Evolutionary conservation across 352 stramenopile genomes (phyloP).

Genomic region (Phytophthora melonis): DNA sequence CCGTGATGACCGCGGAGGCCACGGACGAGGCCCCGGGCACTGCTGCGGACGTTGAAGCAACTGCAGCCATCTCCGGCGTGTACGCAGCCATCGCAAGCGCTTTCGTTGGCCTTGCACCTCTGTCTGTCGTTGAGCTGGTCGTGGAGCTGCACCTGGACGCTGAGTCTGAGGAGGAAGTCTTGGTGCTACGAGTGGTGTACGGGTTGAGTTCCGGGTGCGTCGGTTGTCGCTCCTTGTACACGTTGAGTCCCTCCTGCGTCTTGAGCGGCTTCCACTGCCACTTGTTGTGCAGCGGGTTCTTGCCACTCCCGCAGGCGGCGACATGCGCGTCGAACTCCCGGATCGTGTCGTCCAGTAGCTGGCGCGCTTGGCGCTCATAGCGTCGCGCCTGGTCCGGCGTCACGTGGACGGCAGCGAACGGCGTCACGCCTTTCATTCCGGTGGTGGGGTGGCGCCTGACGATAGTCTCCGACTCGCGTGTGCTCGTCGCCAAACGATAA

Average conservation of each 20-base stretch:
- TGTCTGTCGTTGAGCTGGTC: slow-evolving; percentile 2
- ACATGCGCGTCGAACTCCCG: slow-evolving; percentile 29
- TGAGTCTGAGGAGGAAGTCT: slow-evolving; percentile 10
- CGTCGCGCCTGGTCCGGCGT: slow-evolving; percentile 19
- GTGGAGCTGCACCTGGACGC: slow-evolving; percentile 4
- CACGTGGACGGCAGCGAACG: slow-evolving; percentile 35
- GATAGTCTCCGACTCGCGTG: slow-evolving; percentile 1
- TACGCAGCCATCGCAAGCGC: slow-evolving; percentile 43
- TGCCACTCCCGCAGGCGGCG: slow-evolving; percentile 14
- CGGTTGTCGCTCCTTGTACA: slow-evolving; percentile 47
- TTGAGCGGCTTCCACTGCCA: slow-evolving; percentile 46
- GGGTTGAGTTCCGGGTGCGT: slow-evolving; percentile 27
- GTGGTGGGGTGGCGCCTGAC: background rate
- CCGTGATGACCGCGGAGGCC: slow-evolving; percentile 34
- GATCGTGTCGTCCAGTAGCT: slow-evolving; percentile 39
- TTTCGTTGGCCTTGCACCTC: slow-evolving; percentile 17
- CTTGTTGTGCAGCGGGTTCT: slow-evolving; percentile 40
- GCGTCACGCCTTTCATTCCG: slow-evolving; percentile 32
- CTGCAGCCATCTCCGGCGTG: slow-evolving; percentile 23
- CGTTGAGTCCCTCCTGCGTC: slow-evolving; percentile 34
- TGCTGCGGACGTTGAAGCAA: background rate
- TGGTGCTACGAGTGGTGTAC: background rate
- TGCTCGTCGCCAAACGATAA: slow-evolving; percentile 15
- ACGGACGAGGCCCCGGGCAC: slow-evolving; percentile 17
- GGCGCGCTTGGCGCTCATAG: slow-evolving; percentile 29